Evolutionary conservation across 2,329 filamentous ascomycete species (phyloP).

Genomic region (Davidsoniella eucalypti): DNA sequence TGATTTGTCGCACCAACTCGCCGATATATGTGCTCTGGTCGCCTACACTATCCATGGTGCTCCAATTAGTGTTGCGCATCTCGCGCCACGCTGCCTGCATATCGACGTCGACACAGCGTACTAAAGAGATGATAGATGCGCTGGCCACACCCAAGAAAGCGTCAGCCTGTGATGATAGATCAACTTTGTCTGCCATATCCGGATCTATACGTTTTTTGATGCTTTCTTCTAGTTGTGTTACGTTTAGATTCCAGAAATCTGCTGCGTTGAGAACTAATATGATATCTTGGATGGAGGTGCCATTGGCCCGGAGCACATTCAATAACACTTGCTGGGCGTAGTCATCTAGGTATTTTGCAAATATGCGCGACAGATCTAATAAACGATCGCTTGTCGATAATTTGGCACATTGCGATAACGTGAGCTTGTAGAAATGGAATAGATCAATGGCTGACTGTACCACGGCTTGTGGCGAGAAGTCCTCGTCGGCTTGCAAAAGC

Average conservation of each 20-base stretch:
- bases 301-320: conserved; percentile 44
- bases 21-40: conserved; percentile 88
- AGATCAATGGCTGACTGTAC: conserved; percentile 89
- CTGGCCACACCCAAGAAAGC: conserved; percentile 90
- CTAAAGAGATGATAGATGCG: conserved; percentile 67
- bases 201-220: conserved; percentile 80
- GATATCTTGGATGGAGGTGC: conserved; percentile 52
- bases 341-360: conserved; percentile 86
- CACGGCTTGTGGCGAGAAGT: conserved; percentile 79
- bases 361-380: conserved; percentile 65
- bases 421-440: conserved; percentile 92
- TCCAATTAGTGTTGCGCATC: conserved; percentile 95
- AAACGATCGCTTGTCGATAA: conserved; percentile 80
- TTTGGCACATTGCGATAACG: conserved; percentile 86
- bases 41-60: conserved; percentile 77
- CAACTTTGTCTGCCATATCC: conserved; percentile 58
- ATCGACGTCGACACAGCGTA: conserved; percentile 65
- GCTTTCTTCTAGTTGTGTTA: conserved; percentile 83
- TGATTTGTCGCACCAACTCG: conserved; percentile 60
- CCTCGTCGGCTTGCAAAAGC: conserved; percentile 66
- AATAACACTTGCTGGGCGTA: conserved; percentile 89
- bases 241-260: conserved; percentile 92
- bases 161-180: conserved; percentile 85
- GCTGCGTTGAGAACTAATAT: conserved; percentile 87
- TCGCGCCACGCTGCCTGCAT: conserved; percentile 85